Evolutionary conservation across 192 early-diverging fungal species (phyloP).

Genomic region (Physocladia obscura): DNA sequence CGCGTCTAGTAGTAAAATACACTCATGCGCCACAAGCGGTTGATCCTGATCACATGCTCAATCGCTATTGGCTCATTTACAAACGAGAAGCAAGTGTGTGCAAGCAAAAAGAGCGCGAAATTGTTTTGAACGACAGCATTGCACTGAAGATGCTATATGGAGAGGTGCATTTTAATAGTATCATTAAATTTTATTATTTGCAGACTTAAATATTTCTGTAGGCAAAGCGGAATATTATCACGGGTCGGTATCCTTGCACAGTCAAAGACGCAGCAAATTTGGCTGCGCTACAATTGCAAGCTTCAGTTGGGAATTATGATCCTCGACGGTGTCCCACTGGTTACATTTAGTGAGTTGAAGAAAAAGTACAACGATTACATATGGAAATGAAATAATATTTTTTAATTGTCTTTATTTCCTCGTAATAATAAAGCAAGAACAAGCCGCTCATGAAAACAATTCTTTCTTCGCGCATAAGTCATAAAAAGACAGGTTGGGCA

Average conservation of each 20-base stretch:
- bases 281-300: constrained; percentile 51
- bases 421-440: constrained; percentile 17
- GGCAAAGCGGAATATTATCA: constrained; percentile 57
- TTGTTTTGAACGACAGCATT: constrained; percentile 29
- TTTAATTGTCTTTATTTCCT: constrained; percentile 5
- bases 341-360: constrained; percentile 43
- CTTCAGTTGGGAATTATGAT: constrained; percentile 45
- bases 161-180: constrained; percentile 44
- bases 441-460: background rate
- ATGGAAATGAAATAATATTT: background rate
- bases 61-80: constrained; percentile 58
- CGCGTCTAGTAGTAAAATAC: constrained; percentile 50
- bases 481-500: background rate
- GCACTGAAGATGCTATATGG: constrained; percentile 52
- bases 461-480: constrained; percentile 14
- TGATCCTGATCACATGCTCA: constrained; percentile 49
- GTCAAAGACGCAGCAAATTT: constrained; percentile 43
- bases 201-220: constrained; percentile 11
- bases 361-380: background rate
- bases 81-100: constrained; percentile 48
- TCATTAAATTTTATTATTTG: background rate
- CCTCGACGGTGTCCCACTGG: constrained; percentile 37
- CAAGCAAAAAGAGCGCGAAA: constrained; percentile 29
- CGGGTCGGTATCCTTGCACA: constrained; percentile 51
- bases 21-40: constrained; percentile 58